Conservation (phyloP, 805 yeast species). For the Kazachstania kunashirensis region DNA sequence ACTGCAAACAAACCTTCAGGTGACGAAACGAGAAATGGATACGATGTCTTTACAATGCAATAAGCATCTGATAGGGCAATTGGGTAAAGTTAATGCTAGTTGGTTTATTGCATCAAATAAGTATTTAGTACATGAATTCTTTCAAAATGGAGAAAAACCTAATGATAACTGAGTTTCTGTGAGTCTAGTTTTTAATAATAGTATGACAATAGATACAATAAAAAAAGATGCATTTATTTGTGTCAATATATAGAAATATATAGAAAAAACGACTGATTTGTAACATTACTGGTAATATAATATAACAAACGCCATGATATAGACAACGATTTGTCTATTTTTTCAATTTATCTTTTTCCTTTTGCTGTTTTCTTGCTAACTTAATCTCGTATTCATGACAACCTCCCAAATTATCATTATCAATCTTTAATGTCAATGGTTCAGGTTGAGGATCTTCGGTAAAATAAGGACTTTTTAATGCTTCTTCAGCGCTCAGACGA, state of each 20-base stretch:
- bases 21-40: slow-evolving; percentile 21
- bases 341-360: slow-evolving; percentile 6
- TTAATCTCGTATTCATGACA: slow-evolving; percentile 87
- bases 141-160: slow-evolving; percentile 4
- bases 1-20: slow-evolving; percentile 20
- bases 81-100: slow-evolving; percentile 27
- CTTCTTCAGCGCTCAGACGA: slow-evolving; percentile 60
- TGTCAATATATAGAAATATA: too few relatives aligned
- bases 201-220: too few relatives aligned
- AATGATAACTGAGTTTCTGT: too few relatives aligned
- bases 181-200: too few relatives aligned
- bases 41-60: slow-evolving; percentile 27
- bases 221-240: too few relatives aligned
- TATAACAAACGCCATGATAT: too few relatives aligned
- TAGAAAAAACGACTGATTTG: too few relatives aligned
- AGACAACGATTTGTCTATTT: too few relatives aligned
- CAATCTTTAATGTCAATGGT: slow-evolving; percentile 44
- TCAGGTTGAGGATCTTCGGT: slow-evolving; percentile 56
- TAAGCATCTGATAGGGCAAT: slow-evolving; percentile 23
- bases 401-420: slow-evolving; percentile 46
- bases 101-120: slow-evolving; percentile 28
- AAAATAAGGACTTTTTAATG: slow-evolving; percentile 66
- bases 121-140: slow-evolving; percentile 12
- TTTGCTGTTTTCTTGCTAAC: slow-evolving; percentile 56
- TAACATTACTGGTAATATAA: too few relatives aligned